Conservation (phyloP, 306 rosid genomes). For the Hippophae tibetana region DNA sequence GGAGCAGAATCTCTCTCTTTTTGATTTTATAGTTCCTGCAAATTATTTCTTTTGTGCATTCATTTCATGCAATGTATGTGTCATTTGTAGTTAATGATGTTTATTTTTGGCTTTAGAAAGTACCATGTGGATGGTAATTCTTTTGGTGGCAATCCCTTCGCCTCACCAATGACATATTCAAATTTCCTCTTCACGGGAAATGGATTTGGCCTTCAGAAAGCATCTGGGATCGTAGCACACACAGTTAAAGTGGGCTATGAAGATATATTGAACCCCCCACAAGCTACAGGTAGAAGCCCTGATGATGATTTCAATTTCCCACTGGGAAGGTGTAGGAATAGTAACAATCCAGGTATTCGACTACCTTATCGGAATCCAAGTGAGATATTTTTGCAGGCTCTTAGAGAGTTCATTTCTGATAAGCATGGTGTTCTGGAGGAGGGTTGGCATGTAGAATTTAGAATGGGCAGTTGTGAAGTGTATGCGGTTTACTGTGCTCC, state of each 20-base stretch:
- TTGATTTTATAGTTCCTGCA: conserved; percentile 4
- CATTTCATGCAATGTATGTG: conserved; percentile 28
- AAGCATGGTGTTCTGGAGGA: conserved; percentile 83
- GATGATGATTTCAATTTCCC: conserved; percentile 53
- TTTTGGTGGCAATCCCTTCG: conserved; percentile 66
- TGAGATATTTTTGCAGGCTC: conserved; percentile 77
- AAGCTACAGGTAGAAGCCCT: conserved; percentile 36
- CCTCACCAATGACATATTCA: conserved; percentile 59
- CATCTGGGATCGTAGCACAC: conserved; percentile 48
- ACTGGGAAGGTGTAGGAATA: conserved; percentile 45
- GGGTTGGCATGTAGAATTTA: conserved; percentile 92
- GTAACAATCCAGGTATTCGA: conserved; percentile 42
- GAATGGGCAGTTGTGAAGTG: conserved; percentile 48
- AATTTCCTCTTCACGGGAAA: conserved; percentile 42
- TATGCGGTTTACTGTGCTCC: conserved; percentile 94
- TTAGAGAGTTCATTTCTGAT: conserved; percentile 76
- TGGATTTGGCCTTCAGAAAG: conserved; percentile 55
- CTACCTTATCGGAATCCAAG: conserved; percentile 42
- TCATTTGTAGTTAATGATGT: conserved; percentile 34
- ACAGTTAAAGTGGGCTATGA: conserved; percentile 58
- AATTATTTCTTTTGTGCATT: conserved; percentile 9
- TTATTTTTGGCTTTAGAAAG: conserved; percentile 72
- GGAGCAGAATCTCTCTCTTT: conserved; percentile 1
- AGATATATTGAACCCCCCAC: conserved; percentile 54
- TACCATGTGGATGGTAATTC: conserved; percentile 72